Conservation (phyloP, 2,329 filamentous ascomycete species). For the Metarhizium robertsii region DNA sequence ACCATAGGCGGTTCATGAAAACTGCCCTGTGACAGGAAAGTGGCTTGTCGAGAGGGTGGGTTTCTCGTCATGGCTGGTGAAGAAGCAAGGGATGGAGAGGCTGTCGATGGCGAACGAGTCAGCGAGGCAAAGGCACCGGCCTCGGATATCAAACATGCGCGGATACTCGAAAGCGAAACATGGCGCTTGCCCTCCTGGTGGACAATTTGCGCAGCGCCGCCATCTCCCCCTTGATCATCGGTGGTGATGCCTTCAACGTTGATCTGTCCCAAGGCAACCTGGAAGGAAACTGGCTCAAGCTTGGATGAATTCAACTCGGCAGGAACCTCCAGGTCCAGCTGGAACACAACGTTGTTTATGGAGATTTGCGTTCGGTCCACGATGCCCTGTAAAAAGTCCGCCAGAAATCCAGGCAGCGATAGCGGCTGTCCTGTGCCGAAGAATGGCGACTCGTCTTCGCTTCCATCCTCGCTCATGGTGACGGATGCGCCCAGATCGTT, state of each 20-base stretch:
- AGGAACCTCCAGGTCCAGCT: slow-evolving; percentile 52
- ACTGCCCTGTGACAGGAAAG: slow-evolving; percentile 17
- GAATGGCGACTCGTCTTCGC: slow-evolving; percentile 48
- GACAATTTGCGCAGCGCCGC: slow-evolving; percentile 22
- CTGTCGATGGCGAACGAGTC: slow-evolving; percentile 45
- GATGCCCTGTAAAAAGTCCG: slow-evolving; percentile 64
- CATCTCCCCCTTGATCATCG: slow-evolving; percentile 15
- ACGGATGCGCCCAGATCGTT: slow-evolving; percentile 54
- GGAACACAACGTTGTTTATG: slow-evolving; percentile 56
- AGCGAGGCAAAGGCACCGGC: slow-evolving; percentile 55
- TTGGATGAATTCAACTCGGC: slow-evolving; percentile 35
- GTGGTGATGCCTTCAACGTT: slow-evolving; percentile 58
- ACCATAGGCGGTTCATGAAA: slow-evolving; percentile 15
- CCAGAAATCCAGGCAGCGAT: slow-evolving; percentile 60
- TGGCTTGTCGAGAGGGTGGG: slow-evolving; percentile 23
- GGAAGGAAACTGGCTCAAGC: slow-evolving; percentile 51
- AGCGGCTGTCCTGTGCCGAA: slow-evolving; percentile 63
- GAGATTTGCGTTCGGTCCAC: slow-evolving; percentile 60
- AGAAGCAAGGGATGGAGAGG: slow-evolving; percentile 30
- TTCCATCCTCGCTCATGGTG: slow-evolving; percentile 49
- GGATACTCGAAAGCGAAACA: slow-evolving; percentile 52
- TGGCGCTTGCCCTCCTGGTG: slow-evolving; percentile 57
- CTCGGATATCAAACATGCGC: slow-evolving; percentile 58
- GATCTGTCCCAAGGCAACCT: slow-evolving; percentile 54
- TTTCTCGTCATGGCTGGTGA: slow-evolving; percentile 41